Evolutionary conservation across 768 basidiomycete genomes (phyloP).

Genomic region (Tricholoma bakamatsutake): DNA sequence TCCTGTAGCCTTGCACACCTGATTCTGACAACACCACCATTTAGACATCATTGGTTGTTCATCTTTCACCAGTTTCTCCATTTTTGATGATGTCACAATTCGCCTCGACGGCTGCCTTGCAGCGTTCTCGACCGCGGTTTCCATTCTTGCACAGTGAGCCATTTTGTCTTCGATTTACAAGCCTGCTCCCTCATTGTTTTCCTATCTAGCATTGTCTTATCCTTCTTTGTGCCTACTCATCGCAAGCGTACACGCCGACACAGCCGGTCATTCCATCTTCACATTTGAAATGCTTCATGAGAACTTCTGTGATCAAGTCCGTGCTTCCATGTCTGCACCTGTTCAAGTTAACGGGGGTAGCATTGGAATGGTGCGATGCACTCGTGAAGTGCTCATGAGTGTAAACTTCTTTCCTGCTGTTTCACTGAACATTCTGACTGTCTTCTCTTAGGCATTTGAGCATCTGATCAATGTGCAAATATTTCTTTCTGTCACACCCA

Average conservation of each 20-base stretch:
- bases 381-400: constrained; percentile 55
- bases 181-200: neutral
- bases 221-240: constrained; percentile 80
- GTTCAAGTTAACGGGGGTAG: constrained; percentile 68
- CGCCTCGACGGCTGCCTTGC: constrained; percentile 35
- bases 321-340: constrained; percentile 66
- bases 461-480: constrained; percentile 49
- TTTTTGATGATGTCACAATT: constrained; percentile 45
- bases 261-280: constrained; percentile 71
- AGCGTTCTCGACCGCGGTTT: constrained; percentile 53
- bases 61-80: constrained; percentile 45
- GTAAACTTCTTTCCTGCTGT: constrained; percentile 36
- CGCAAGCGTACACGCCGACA: constrained; percentile 72
- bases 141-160: constrained; percentile 48
- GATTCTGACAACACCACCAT: neutral
- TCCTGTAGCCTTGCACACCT: neutral
- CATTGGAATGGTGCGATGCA: constrained; percentile 69
- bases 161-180: neutral
- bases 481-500: constrained; percentile 46
- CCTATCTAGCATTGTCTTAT: constrained; percentile 58
- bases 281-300: constrained; percentile 92
- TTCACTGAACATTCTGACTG: neutral
- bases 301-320: constrained; percentile 68
- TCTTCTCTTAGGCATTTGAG: constrained; percentile 64
- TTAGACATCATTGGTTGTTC: constrained; percentile 40